phyloP scores from a whole-genome alignment of 108 stramenopile genomes.

The Bacterosira constricta region DNA sequence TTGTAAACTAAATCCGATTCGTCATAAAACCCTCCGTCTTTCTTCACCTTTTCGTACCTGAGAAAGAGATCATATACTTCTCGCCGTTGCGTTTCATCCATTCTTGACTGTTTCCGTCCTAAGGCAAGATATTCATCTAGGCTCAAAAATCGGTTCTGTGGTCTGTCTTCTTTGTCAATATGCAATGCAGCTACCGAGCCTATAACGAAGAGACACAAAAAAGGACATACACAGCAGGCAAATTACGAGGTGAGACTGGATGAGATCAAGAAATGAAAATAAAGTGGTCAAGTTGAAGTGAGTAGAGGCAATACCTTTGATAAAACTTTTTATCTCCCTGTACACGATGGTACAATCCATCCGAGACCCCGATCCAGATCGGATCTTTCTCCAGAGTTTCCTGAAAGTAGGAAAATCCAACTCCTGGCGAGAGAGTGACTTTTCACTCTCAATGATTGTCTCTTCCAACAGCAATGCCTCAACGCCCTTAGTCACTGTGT shows the following conservation, averaged over 20 bases:
- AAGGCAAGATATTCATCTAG: conserved; percentile 49
- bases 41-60: conserved; percentile 49
- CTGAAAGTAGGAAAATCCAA: conserved; percentile 42
- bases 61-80: conserved; percentile 33
- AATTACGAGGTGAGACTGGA: no score
- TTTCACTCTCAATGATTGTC: not conserved
- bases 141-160: conserved; percentile 39
- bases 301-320: conserved; percentile 49
- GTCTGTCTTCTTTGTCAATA: conserved; percentile 13
- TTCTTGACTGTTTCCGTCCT: conserved; percentile 45
- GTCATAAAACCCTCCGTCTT: conserved; percentile 33
- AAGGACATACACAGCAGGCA: no score
- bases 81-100: conserved; percentile 38
- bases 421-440: conserved; percentile 13
- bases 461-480: conserved; percentile 38
- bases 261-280: no score
- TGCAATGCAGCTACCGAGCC: conserved; percentile 40
- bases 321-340: conserved; percentile 49
- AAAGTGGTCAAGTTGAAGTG: no score
- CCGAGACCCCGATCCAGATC: conserved; percentile 6
- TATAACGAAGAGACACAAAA: no score
- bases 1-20: conserved; percentile 53
- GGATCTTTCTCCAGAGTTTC: conserved; percentile 44
- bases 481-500: conserved; percentile 39
- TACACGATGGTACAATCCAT: conserved; percentile 40